Base-by-base conservation (phyloP, 768 basidiomycete species). In the Calvatia gigantea region DNA sequence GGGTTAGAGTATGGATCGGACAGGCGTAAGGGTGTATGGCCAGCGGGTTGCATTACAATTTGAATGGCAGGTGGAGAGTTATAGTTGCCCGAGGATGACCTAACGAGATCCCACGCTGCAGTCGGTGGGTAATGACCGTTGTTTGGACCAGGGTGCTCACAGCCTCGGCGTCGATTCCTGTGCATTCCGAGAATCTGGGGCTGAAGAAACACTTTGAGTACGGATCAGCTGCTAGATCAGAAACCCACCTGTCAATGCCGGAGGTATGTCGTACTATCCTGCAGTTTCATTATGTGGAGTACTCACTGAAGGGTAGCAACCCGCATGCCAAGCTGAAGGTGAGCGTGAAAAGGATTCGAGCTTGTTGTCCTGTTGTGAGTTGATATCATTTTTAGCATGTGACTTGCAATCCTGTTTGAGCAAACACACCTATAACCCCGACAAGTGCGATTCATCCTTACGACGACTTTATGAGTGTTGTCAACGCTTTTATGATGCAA, bases 401-500 rank as follows among this genome's bases (percentile, higher is more conserved):
- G 66, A 73, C 19, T 70, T 89, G 2, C 87, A 89, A 41, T 54
- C 70, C 1, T 90, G 88, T 63, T 72, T 89, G 28, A 76, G 75
- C 50, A 82, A 77, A 57, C 78, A 89, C 65, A 86, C 83, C 0
- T 89, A 87, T 62, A 61, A 60, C 2, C 87, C 84, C 0, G 85
- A 87, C 17, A 82, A 77, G 58, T 90, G 88, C 62, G 72, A 83
- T 39, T 62, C 69, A 7, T 64, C 75, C 9, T 62, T 89, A 19
- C 70, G 77, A 48, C 72, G 69, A 21, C 73, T 90, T 15, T 89
- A 89, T 63, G 54, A 63, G 54, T 89, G 88, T 59, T 90, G 88
- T 62, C 71, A 77, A 41, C 53, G 64, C 25, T 79, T 89, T 75
- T 84, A 89, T 66, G 70, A 76, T 4, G 49, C 59, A 19, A 72